phyloP scores from a whole-genome alignment of 495 filamentous ascomycete genomes.

The Eremomyces bilateralis region DNA sequence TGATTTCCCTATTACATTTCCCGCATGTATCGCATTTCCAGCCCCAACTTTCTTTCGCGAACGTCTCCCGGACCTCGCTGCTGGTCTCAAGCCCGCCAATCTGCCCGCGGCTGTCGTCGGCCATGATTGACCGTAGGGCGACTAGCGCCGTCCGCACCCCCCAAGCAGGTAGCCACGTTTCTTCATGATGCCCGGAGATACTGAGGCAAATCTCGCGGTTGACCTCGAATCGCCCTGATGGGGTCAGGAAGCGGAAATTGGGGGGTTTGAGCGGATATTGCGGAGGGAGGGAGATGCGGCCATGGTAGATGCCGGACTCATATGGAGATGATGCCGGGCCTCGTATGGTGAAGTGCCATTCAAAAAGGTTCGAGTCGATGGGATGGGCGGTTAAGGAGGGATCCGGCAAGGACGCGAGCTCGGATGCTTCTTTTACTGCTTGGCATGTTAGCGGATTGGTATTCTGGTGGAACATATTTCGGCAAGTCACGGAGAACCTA shows the following conservation, averaged over 20 bases:
- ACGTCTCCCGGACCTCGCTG: constrained; percentile 34
- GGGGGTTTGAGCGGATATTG: constrained; percentile 80
- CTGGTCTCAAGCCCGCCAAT: constrained; percentile 66
- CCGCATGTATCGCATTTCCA: constrained; percentile 49
- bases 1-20: constrained; percentile 46
- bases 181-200: constrained; percentile 89
- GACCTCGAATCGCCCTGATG: constrained; percentile 79
- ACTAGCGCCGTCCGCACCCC: constrained; percentile 64
- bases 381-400: constrained; percentile 66
- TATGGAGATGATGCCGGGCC: constrained; percentile 68
- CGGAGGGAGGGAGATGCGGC: constrained; percentile 75
- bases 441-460: constrained; percentile 9
- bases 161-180: constrained; percentile 97
- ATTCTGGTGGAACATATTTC: neutral
- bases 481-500: constrained; percentile 17
- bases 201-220: constrained; percentile 93
- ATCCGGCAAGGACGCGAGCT: constrained; percentile 55
- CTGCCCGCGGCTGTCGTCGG: constrained; percentile 53
- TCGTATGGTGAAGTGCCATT: constrained; percentile 97
- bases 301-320: constrained; percentile 71
- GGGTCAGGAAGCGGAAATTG: constrained; percentile 82
- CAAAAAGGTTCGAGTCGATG: constrained; percentile 74
- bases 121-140: constrained; percentile 52
- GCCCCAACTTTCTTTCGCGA: constrained; percentile 36
- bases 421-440: constrained; percentile 62